Evolutionary conservation across 2,329 filamentous ascomycete species (phyloP).

Genomic region (Pseudogymnoascus sp.): DNA sequence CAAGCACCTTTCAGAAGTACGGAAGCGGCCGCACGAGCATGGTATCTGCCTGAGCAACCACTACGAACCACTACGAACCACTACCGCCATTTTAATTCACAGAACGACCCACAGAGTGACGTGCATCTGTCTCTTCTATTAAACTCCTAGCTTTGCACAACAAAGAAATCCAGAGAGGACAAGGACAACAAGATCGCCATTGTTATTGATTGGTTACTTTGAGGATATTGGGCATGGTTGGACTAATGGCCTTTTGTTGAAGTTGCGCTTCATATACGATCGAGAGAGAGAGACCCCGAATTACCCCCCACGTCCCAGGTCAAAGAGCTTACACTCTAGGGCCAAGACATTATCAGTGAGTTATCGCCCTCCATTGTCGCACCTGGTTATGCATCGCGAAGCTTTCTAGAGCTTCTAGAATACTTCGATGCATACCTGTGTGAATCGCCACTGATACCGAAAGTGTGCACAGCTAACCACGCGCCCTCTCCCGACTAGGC

Average conservation of each 20-base stretch:
- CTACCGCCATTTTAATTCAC: constrained; percentile 11
- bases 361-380: background rate
- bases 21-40: constrained; percentile 11
- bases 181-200: background rate
- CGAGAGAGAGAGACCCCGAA: background rate
- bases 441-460: background rate
- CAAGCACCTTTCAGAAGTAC: constrained; percentile 10
- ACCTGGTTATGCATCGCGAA: background rate
- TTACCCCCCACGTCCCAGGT: background rate
- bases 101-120: constrained; percentile 4
- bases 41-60: constrained; percentile 11
- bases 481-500: background rate
- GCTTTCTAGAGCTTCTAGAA: background rate
- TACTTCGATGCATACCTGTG: background rate
- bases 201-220: background rate
- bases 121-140: background rate
- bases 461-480: background rate
- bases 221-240: background rate
- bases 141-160: background rate
- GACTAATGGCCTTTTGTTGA: background rate
- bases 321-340: background rate
- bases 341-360: constrained; percentile 4
- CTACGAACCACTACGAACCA: background rate
- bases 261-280: background rate
- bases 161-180: background rate